These are phyloP conservation scores for Roridomyces roridus DNA, from an alignment of 768 basidiomycete genomes.

Conservation along the genomic window DNA sequence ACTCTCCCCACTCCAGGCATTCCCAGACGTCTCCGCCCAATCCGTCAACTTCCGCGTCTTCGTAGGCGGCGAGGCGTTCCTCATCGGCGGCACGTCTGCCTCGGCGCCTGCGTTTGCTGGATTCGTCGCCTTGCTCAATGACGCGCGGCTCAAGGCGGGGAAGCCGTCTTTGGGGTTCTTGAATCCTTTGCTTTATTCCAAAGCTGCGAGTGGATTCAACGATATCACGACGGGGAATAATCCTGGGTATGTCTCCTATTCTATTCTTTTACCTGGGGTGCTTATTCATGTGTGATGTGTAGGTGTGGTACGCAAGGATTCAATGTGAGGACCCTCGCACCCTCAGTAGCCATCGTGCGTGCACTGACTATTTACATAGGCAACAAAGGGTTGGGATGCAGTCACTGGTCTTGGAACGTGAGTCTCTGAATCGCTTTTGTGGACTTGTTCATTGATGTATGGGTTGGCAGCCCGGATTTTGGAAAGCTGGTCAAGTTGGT, in stretches of 20 bases:
- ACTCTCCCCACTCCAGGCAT: too few species aligned
- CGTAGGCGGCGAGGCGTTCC: conserved; percentile 16
- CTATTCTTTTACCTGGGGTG: too few species aligned
- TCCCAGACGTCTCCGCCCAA: conserved; percentile 40
- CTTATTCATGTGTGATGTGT: too few species aligned
- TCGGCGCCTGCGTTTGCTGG: conserved; percentile 45
- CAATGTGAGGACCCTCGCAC: conserved; percentile 48
- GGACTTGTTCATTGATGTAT: too few species aligned
- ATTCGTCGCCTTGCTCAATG: conserved; percentile 67
- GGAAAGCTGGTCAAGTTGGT: too few species aligned
- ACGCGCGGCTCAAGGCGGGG: conserved; percentile 52
- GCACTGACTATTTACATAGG: conserved; percentile 30
- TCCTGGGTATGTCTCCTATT: conserved; percentile 31
- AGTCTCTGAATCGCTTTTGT: too few species aligned
- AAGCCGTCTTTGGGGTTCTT: conserved; percentile 63
- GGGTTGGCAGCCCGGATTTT: too few species aligned
- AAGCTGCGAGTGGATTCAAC: conserved; percentile 47
- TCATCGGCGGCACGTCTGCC: conserved; percentile 34
- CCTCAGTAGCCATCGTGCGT: neutral
- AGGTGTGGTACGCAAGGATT: conserved; percentile 66
- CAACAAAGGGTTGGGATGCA: conserved; percentile 61
- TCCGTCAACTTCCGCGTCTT: conserved; percentile 30
- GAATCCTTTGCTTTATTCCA: conserved; percentile 66
- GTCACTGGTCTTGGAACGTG: conserved; percentile 60
- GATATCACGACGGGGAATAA: conserved; percentile 64